phyloP scores from a whole-genome alignment of 352 stramenopile species.

The Phytophthora lateralis region DNA sequence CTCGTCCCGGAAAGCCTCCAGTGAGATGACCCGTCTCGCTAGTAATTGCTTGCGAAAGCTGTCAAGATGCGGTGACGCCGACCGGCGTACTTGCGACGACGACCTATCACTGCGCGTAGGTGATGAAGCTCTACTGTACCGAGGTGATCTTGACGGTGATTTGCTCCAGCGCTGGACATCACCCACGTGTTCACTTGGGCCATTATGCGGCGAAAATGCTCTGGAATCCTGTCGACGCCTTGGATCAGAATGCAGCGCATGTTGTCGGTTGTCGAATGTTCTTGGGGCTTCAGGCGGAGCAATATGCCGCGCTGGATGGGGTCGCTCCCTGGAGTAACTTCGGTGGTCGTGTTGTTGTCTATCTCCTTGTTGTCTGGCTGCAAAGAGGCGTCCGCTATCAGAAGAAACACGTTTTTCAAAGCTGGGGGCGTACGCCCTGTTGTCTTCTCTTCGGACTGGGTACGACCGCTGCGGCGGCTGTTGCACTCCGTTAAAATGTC shows the following conservation, averaged over 20 bases:
- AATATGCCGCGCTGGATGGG: background rate
- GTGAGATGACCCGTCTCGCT: conserved; percentile 32
- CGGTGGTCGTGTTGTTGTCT: conserved; percentile 4
- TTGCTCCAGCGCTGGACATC: conserved; percentile 7
- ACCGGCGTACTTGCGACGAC: conserved; percentile 4
- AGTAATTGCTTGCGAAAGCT: conserved; percentile 21
- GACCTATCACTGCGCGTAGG: conserved; percentile 10
- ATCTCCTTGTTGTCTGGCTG: conserved; percentile 8
- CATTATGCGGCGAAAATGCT: conserved; percentile 1
- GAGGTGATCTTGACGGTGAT: conserved; percentile 10
- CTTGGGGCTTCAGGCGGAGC: background rate
- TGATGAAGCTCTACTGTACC: conserved; percentile 6
- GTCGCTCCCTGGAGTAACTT: conserved; percentile 19
- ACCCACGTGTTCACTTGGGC: background rate
- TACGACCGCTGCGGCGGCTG: background rate
- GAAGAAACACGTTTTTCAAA: background rate
- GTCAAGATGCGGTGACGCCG: conserved; percentile 12
- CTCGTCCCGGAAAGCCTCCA: conserved; percentile 35
- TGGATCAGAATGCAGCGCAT: background rate
- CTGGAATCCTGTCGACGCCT: conserved; percentile 1
- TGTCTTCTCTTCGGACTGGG: conserved; percentile 3
- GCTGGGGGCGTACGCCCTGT: background rate
- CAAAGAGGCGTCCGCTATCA: conserved; percentile 8
- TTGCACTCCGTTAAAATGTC: conserved; percentile 1
- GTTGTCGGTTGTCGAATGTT: conserved; percentile 10